Evolutionary conservation across 768 basidiomycete species (phyloP).

Genomic region (Tubosaeta sp.): DNA sequence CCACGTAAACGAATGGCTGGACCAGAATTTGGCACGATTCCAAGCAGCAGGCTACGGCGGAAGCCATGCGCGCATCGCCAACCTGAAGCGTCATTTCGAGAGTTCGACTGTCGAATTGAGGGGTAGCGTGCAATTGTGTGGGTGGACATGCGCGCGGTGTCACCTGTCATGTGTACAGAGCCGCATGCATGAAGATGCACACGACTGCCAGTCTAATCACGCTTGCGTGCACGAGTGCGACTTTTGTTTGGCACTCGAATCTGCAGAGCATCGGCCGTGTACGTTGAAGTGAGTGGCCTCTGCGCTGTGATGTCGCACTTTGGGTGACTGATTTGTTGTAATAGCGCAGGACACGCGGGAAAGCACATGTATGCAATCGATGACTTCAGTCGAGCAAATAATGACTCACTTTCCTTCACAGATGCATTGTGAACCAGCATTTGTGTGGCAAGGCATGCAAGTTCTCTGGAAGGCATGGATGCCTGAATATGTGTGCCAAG

Average conservation of each 20-base stretch:
- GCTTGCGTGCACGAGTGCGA: conserved; percentile 33
- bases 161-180: too few species aligned
- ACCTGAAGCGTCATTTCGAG: conserved; percentile 42
- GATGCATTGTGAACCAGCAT: conserved; percentile 41
- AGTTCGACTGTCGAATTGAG: conserved; percentile 41
- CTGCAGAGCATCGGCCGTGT: conserved; percentile 34
- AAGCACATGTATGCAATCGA: conserved; percentile 8
- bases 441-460: conserved; percentile 33
- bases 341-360: conserved; percentile 50
- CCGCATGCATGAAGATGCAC: conserved; percentile 31
- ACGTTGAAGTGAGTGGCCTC: conserved; percentile 40
- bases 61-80: conserved; percentile 41
- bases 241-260: conserved; percentile 32
- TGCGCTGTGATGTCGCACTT: not conserved
- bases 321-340: not conserved
- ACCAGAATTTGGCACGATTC: conserved; percentile 46
- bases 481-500: conserved; percentile 49
- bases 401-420: conserved; percentile 15
- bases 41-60: conserved; percentile 13
- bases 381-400: fast-evolving
- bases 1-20: conserved; percentile 46
- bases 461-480: conserved; percentile 45
- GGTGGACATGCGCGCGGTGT: conserved; percentile 35
- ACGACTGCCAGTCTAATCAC: too few species aligned
- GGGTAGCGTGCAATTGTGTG: conserved; percentile 46